These are phyloP conservation scores for Chytriomyces sp. DNA, from an alignment of 192 early-diverging fungal species.

Conservation along the genomic window DNA sequence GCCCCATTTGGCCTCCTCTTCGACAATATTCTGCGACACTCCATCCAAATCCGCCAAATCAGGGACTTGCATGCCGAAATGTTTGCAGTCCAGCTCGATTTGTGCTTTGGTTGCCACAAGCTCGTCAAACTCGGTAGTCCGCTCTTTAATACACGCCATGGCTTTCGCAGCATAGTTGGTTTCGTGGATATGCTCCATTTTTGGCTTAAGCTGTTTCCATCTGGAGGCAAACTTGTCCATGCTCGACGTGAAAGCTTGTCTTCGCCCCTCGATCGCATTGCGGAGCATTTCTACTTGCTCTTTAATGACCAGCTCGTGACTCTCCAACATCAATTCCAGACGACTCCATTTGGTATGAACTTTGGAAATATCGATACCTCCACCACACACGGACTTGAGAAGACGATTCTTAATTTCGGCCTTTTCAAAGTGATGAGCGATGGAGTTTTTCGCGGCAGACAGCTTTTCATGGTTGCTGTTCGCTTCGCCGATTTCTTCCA, in stretches of 20 bases:
- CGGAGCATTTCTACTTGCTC: slow-evolving; percentile 63
- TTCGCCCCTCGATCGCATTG: slow-evolving; percentile 55
- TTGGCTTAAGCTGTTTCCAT: slow-evolving; percentile 64
- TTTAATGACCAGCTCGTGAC: slow-evolving; percentile 63
- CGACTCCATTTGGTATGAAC: slow-evolving; percentile 58
- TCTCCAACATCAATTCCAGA: slow-evolving; percentile 63
- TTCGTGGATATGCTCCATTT: slow-evolving; percentile 33
- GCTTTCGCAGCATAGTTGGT: slow-evolving; percentile 38
- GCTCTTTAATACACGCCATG: slow-evolving; percentile 50
- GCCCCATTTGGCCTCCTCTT: slow-evolving; percentile 47
- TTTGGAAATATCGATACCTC: slow-evolving; percentile 50
- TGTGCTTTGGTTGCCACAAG: slow-evolving; percentile 42
- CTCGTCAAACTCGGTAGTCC: slow-evolving; percentile 51
- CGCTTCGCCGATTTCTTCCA: slow-evolving; percentile 61
- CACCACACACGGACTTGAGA: slow-evolving; percentile 59
- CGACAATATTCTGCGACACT: slow-evolving; percentile 38
- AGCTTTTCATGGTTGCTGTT: slow-evolving; percentile 59
- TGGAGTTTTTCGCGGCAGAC: slow-evolving; percentile 43
- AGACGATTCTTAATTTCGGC: slow-evolving; percentile 61
- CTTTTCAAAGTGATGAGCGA: slow-evolving; percentile 55
- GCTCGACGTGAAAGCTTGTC: slow-evolving; percentile 37
- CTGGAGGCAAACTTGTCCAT: slow-evolving; percentile 57
- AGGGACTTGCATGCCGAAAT: slow-evolving; percentile 52
- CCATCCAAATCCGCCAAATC: slow-evolving; percentile 48
- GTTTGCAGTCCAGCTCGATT: slow-evolving; percentile 51